These are phyloP conservation scores for Chrysophaeum taylorii DNA, from an alignment of 352 stramenopile genomes.

Conservation along the genomic window DNA sequence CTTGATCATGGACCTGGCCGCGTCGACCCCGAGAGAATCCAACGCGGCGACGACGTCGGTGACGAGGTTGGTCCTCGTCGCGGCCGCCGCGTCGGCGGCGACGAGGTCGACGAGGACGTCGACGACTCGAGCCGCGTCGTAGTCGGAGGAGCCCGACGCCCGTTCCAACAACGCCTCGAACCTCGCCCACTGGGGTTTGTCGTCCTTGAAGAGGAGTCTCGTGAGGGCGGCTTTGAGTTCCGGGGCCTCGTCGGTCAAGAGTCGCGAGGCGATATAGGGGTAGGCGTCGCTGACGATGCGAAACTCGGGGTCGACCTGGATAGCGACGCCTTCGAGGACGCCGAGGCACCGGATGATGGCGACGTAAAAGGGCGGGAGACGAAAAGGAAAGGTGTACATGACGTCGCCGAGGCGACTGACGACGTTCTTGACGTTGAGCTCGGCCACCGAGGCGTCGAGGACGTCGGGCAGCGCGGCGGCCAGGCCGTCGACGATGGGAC, in stretches of 20 bases:
- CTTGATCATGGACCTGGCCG: background rate
- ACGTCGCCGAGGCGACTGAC: slow-evolving; percentile 66
- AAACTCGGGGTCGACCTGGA: slow-evolving; percentile 63
- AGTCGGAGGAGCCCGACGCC: slow-evolving; percentile 30
- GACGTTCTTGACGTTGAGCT: slow-evolving; percentile 76
- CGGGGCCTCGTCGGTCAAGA: slow-evolving; percentile 60
- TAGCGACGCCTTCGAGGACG: slow-evolving; percentile 67
- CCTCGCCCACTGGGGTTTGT: slow-evolving; percentile 24
- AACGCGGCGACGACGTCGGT: background rate
- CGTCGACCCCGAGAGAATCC: background rate
- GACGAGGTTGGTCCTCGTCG: background rate
- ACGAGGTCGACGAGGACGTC: slow-evolving; percentile 31
- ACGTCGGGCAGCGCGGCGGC: slow-evolving; percentile 62
- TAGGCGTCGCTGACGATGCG: slow-evolving; percentile 69
- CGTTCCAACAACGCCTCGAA: slow-evolving; percentile 37
- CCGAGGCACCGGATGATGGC: slow-evolving; percentile 70
- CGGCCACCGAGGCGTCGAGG: slow-evolving; percentile 55
- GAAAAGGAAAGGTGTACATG: slow-evolving; percentile 73
- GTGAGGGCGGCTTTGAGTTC: slow-evolving; percentile 60
- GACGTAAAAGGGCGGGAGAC: slow-evolving; percentile 69
- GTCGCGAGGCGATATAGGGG: slow-evolving; percentile 63
- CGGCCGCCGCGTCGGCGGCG: background rate
- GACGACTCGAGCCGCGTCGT: slow-evolving; percentile 34
- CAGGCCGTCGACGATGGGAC: slow-evolving; percentile 52
- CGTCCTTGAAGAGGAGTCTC: slow-evolving; percentile 32